Percentiles rank a stretch among this genome's conserved stretches.
These are phyloP conservation scores for Spiraea crenata DNA, from an alignment of 331 rosid genomes.

Conservation along the genomic window DNA sequence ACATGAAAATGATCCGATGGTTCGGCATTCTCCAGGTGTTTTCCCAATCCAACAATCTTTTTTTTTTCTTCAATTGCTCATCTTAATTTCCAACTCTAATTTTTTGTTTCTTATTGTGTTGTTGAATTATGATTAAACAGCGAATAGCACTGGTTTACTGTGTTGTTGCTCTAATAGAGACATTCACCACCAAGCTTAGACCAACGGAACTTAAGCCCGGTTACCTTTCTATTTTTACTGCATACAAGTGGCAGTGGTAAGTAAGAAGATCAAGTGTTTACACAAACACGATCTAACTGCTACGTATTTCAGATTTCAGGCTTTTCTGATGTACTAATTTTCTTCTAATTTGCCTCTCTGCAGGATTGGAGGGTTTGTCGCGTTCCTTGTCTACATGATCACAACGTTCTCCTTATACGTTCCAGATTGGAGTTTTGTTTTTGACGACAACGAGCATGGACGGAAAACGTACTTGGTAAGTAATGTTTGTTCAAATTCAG, in stretches of 20 bases:
- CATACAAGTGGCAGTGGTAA: conserved; percentile 88
- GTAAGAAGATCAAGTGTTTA: background rate
- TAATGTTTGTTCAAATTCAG: background rate
- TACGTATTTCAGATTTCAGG: too few relatives aligned
- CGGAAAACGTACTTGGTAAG: conserved; percentile 47
- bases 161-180: conserved; percentile 66
- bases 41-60: background rate
- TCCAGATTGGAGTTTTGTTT: conserved; percentile 80
- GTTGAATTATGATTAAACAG: conserved; percentile 33
- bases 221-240: conserved; percentile 58
- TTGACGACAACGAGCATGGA: background rate
- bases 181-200: conserved; percentile 60
- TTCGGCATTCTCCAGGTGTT: conserved; percentile 85
- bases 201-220: conserved; percentile 52
- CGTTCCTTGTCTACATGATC: conserved; percentile 60
- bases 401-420: conserved; percentile 65
- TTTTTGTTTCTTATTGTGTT: background rate
- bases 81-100: background rate
- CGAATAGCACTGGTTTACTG: conserved; percentile 81
- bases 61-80: background rate
- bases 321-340: too few relatives aligned
- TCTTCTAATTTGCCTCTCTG: background rate
- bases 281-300: too few relatives aligned
- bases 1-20: conserved; percentile 74
- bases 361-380: conserved; percentile 75